Base-by-base conservation (phyloP, 805 yeast species). In the Zygotorulaspora chibaensis region DNA sequence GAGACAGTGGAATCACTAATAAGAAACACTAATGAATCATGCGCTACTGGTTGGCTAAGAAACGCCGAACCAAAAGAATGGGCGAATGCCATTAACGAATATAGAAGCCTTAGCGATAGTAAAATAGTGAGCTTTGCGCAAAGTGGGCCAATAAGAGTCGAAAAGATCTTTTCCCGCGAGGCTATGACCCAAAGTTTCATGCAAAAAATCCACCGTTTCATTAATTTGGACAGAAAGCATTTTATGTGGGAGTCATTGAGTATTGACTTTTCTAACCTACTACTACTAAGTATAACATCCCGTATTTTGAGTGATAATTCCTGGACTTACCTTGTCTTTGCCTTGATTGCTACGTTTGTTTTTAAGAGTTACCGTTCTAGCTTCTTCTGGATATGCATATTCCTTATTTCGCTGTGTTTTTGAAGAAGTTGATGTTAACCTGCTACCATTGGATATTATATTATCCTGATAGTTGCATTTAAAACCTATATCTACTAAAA, bases 1-100 rank as follows among this genome's bases (percentile, higher is more conserved):
- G 99, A 93, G 61, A 83, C 96, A 0, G 58, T 73, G 3, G 52
- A 59, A 2, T 61, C 74, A 2, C 47, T 69, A 9, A 48, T 47
- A 23, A 44, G 51, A 3, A 68, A 65, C 27, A 40, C 48, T 6
- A 60, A 65, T 43, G 59, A 62, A 20, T 23, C 38, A 13, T 53
- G 58, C 11, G 81, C 83, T 8, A 84, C 89, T 0, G 95, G 95
- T 0, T 84, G 80, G 72, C 71, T 77, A 11, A 74, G 75, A 34
- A 72, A 70, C 12, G 68, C 78, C 1, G 71, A 74, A 35, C 69
- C 73, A 2, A 62, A 63, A 4, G 61, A 66, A 36, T 85, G 95
- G 95, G 68, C 79, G 3, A 57, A 69, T 13, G 75, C 74, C 2
- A 61, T 84, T 54, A 58, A 63, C 16, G 65, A 70, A 13, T 71